These are phyloP conservation scores for Herpetomonas muscarum DNA, from an alignment of 208 protist genomes.

Conservation along the genomic window DNA sequence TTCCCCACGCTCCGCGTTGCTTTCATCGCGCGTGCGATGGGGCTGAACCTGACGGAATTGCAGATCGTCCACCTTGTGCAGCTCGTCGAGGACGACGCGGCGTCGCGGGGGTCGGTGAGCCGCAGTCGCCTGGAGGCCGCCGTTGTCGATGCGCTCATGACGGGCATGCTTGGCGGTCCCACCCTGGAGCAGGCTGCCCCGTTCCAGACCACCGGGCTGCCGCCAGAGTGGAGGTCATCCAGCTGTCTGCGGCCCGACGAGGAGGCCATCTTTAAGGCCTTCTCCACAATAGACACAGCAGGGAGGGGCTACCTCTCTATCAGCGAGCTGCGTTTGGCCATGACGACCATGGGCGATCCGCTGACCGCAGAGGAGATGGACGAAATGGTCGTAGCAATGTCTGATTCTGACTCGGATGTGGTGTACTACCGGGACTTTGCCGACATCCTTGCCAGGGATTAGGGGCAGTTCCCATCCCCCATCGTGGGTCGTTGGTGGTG, in stretches of 20 bases:
- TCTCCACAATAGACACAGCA: slow-evolving; percentile 56
- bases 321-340: slow-evolving; percentile 50
- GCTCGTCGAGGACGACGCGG: slow-evolving; percentile 65
- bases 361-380: slow-evolving; percentile 77
- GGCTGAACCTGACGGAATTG: slow-evolving; percentile 67
- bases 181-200: slow-evolving; percentile 14
- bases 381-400: slow-evolving; percentile 68
- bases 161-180: slow-evolving; percentile 51
- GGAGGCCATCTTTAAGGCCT: slow-evolving; percentile 59
- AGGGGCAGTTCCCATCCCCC: slow-evolving; percentile 2
- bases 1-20: slow-evolving; percentile 75
- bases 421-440: slow-evolving; percentile 84
- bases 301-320: slow-evolving; percentile 64
- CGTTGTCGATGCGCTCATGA: slow-evolving; percentile 75
- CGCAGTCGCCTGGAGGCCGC: slow-evolving; percentile 35
- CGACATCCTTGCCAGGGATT: slow-evolving; percentile 70
- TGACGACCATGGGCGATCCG: slow-evolving; percentile 50
- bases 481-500: not conserved
- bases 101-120: slow-evolving; percentile 58
- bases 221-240: slow-evolving; percentile 10
- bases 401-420: slow-evolving; percentile 64
- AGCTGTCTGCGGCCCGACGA: slow-evolving; percentile 53
- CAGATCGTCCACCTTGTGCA: slow-evolving; percentile 58
- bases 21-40: slow-evolving; percentile 80
- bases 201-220: slow-evolving; percentile 9